Percentiles rank a stretch among this genome's conserved stretches.
Evolutionary conservation across 2,329 filamentous ascomycete genomes (phyloP).

Genomic region (Aspergillus sp.): DNA sequence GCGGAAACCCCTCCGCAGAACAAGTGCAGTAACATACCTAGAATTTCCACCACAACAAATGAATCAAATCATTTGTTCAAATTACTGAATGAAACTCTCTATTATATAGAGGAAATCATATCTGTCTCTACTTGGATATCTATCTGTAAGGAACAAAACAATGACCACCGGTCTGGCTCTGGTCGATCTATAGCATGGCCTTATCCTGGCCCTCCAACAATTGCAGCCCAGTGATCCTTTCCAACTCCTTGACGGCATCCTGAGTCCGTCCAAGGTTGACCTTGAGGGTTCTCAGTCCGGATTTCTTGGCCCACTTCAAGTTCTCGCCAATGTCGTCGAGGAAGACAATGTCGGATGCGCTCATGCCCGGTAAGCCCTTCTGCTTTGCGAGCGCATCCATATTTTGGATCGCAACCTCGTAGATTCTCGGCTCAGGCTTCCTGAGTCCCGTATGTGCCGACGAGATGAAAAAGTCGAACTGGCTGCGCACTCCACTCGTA

Average conservation of each 20-base stretch:
- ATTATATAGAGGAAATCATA: background rate
- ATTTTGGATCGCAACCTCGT: slow-evolving; percentile 67
- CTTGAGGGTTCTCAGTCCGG: slow-evolving; percentile 81
- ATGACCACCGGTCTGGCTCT: background rate
- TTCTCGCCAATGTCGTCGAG: slow-evolving; percentile 95
- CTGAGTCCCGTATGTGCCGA: slow-evolving; percentile 83
- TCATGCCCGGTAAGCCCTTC: slow-evolving; percentile 57
- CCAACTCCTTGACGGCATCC: slow-evolving; percentile 79
- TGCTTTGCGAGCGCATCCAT: slow-evolving; percentile 62
- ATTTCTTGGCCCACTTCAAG: slow-evolving; percentile 70
- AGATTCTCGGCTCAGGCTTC: slow-evolving; percentile 83
- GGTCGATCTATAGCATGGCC: slow-evolving; percentile 30
- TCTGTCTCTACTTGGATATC: slow-evolving; percentile 8
- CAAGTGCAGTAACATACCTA: background rate
- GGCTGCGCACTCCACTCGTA: slow-evolving; percentile 57
- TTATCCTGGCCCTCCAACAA: slow-evolving; percentile 38
- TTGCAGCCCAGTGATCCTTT: slow-evolving; percentile 67
- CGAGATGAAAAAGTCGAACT: slow-evolving; percentile 86
- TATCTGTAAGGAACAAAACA: background rate
- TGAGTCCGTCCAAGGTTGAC: slow-evolving; percentile 75
- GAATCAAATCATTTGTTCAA: background rate
- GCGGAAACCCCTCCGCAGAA: background rate
- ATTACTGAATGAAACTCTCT: background rate
- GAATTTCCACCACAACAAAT: background rate
- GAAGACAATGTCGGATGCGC: slow-evolving; percentile 72